Conservation (phyloP, 345 rosid species). For the Erucastrum elatum region DNA sequence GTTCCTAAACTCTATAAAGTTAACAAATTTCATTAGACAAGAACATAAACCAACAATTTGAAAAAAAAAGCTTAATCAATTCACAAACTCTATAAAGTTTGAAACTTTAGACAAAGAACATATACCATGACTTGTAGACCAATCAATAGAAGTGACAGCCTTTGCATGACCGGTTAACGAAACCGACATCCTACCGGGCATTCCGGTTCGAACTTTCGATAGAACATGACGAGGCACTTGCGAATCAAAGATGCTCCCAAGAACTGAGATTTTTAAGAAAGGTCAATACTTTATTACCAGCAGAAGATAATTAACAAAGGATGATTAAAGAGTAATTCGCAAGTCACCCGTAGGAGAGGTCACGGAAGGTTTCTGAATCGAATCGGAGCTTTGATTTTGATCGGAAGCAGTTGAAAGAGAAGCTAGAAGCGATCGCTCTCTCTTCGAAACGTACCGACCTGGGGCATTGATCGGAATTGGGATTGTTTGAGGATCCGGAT, state of each 20-base stretch:
- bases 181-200: conserved; percentile 51
- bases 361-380: conserved; percentile 5
- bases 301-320: conserved; percentile 1
- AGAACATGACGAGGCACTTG: conserved; percentile 41
- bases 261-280: conserved; percentile 44
- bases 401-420: conserved; percentile 15
- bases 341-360: conserved; percentile 47
- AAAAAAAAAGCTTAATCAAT: neutral
- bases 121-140: conserved; percentile 81
- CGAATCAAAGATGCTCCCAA: conserved; percentile 60
- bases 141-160: conserved; percentile 69
- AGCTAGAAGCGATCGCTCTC: conserved; percentile 54
- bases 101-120: neutral
- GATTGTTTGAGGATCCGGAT: conserved; percentile 32
- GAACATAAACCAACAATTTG: neutral
- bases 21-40: neutral
- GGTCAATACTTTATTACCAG: neutral
- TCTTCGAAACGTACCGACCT: conserved; percentile 70
- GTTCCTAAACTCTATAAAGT: neutral
- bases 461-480: conserved; percentile 54
- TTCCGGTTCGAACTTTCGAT: conserved; percentile 37
- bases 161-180: conserved; percentile 59
- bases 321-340: neutral
- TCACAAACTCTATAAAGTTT: neutral
- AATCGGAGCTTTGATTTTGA: conserved; percentile 21